Conservation (phyloP, 495 filamentous ascomycete genomes). For the Astrocystis sublimbata region DNA sequence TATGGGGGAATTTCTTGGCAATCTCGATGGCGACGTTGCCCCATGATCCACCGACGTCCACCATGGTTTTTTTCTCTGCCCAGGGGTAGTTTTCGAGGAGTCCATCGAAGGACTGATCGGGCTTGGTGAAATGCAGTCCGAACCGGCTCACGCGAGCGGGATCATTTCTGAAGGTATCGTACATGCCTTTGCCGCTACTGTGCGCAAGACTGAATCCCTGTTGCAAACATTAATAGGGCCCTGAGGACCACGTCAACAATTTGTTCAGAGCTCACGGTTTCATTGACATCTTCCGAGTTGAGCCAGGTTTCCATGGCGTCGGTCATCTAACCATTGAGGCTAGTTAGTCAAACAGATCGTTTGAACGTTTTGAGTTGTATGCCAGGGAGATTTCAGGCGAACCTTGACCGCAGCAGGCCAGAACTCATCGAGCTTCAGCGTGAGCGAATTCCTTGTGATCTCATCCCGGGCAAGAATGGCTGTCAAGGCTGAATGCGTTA, state of each 20-base stretch:
- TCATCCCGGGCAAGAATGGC: slow-evolving; percentile 18
- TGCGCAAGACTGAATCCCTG: slow-evolving; percentile 26
- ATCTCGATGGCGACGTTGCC: slow-evolving; percentile 22
- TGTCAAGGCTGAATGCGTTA: slow-evolving; percentile 24
- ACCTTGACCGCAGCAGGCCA: slow-evolving; percentile 27
- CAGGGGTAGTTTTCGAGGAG: slow-evolving; percentile 23
- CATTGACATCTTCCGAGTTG: slow-evolving; percentile 28
- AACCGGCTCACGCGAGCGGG: slow-evolving; percentile 21
- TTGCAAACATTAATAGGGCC: too few species aligned
- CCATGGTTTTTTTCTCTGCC: slow-evolving; percentile 15
- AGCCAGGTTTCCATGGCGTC: slow-evolving; percentile 29
- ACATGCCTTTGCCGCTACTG: slow-evolving; percentile 26
- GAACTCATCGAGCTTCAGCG: slow-evolving; percentile 26
- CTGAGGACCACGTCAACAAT: too few species aligned
- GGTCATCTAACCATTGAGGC: slow-evolving; percentile 21
- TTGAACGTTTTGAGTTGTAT: background rate
- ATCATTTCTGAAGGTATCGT: slow-evolving; percentile 21
- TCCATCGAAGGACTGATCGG: slow-evolving; percentile 1
- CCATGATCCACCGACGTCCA: slow-evolving; percentile 26
- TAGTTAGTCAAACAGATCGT: too few species aligned
- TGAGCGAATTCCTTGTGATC: slow-evolving; percentile 13
- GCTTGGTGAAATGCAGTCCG: slow-evolving; percentile 18
- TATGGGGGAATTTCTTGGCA: slow-evolving; percentile 22
- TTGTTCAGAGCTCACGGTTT: too few species aligned
- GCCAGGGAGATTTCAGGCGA: background rate